Base-by-base conservation (phyloP, 2,329 filamentous ascomycete species). In the Botryotinia calthae region DNA sequence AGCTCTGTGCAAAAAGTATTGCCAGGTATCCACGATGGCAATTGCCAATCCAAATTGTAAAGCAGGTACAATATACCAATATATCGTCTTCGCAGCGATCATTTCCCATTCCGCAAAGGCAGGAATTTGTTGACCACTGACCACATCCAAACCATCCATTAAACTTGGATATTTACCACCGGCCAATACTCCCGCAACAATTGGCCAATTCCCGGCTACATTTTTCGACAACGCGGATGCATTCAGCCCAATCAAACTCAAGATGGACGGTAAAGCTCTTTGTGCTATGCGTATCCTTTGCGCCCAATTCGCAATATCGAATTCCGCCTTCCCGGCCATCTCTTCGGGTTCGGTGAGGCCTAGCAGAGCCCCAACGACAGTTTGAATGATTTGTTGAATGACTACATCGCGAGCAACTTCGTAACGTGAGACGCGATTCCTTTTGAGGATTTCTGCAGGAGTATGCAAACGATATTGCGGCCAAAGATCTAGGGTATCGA, bases 381-480 rank as follows among this genome's bases (percentile, higher is more conserved):
- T 92, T 84, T 99, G 96, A 66, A 99, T 93, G 74, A 95, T 82
- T 81, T 99, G 96, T 83, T 99, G 95, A 73, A 98, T 81, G 72
- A 98, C 84, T 77, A 98, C 95, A 85, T 98, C 95, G 81, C 93
- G 91, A 75, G 95, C 89, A 5, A 97, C 94, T 79, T 98, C 91
- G 84, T 88, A 93, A 75, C 94, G 89, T 64, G 92, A 89, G 70
- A 94, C 95, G 80, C 93, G 93, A 83, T 98, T 98, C 97, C 95
- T 81, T 92, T 90, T 76, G 93, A 89, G 16, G 75, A 98, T 92
- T 83, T 98, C 95, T 70, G 94, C 94, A 22, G 96, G 96, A 0
- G 96, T 98, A 84, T 99, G 96, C 59, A 99, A 87, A 75, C 96
- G 92, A 84, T 98, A 98, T 79, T 97, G 89, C 28, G 95, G 91